Conservation (phyloP, 805 yeast species). For the Maudiozyma saulgeensis region DNA sequence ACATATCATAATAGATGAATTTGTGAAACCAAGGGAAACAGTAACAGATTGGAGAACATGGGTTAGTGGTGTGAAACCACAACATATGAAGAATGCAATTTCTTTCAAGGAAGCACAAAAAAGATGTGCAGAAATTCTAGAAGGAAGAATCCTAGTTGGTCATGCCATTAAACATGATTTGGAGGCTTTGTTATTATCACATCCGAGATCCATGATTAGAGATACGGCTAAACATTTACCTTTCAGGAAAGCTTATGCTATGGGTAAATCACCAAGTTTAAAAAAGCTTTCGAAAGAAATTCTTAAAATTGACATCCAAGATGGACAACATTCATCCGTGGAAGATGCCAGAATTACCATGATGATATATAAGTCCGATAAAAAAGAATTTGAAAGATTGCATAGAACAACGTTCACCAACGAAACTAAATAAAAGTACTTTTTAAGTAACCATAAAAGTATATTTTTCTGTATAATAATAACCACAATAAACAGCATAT, state of each 20-base stretch:
- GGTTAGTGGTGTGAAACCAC: slow-evolving; percentile 78
- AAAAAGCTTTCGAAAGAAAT: slow-evolving; percentile 53
- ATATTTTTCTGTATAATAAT: not conserved
- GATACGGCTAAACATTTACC: slow-evolving; percentile 63
- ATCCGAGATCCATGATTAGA: slow-evolving; percentile 52
- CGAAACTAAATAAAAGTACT: not conserved
- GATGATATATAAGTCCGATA: slow-evolving; percentile 59
- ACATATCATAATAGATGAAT: slow-evolving; percentile 56
- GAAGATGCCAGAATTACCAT: slow-evolving; percentile 88
- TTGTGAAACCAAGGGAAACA: slow-evolving; percentile 61
- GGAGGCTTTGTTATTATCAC: slow-evolving; percentile 54
- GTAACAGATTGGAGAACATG: slow-evolving; percentile 90
- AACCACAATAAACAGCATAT: no score
- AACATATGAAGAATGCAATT: slow-evolving; percentile 58
- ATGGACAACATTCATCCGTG: slow-evolving; percentile 72
- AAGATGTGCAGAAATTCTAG: slow-evolving; percentile 41
- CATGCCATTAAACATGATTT: slow-evolving; percentile 80
- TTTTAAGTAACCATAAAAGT: not conserved
- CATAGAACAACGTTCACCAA: slow-evolving; percentile 11
- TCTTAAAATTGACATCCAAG: slow-evolving; percentile 54
- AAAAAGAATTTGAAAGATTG: slow-evolving; percentile 48
- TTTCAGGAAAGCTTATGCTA: slow-evolving; percentile 44
- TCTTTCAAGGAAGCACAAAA: slow-evolving; percentile 58
- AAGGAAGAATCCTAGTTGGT: slow-evolving; percentile 60
- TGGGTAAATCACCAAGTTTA: slow-evolving; percentile 65